Conservation (phyloP, 2,329 filamentous ascomycete genomes). For the Rugonectria rugulosa region DNA sequence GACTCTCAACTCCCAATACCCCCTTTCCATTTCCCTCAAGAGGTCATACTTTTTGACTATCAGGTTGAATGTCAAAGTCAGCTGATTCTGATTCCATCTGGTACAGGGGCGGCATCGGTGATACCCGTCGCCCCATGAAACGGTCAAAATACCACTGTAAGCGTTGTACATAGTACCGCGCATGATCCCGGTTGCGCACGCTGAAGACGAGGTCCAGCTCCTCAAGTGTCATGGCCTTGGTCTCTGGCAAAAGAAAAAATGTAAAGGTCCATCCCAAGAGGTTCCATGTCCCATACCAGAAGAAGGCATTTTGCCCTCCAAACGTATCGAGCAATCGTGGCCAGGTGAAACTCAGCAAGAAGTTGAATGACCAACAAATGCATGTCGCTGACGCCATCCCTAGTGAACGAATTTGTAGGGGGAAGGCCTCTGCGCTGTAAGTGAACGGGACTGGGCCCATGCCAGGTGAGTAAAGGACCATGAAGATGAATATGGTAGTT, state of each 20-base stretch:
- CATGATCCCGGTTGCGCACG: slow-evolving; percentile 51
- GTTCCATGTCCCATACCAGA: slow-evolving; percentile 57
- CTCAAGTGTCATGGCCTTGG: slow-evolving; percentile 58
- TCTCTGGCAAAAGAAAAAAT: slow-evolving; percentile 59
- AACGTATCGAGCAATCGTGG: slow-evolving; percentile 40
- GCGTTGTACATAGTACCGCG: slow-evolving; percentile 44
- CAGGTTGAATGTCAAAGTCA: slow-evolving; percentile 51
- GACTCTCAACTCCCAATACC: too few species aligned
- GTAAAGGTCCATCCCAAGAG: slow-evolving; percentile 54
- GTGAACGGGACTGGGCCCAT: slow-evolving; percentile 48
- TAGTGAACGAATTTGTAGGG: slow-evolving; percentile 45
- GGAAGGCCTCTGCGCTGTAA: slow-evolving; percentile 48
- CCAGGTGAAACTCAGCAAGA: slow-evolving; percentile 44
- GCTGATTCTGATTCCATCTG: slow-evolving; percentile 20
- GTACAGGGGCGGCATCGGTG: slow-evolving; percentile 27
- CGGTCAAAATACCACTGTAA: slow-evolving; percentile 22
- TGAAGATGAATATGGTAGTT: slow-evolving; percentile 46
- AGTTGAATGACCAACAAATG: slow-evolving; percentile 47
- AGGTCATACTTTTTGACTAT: slow-evolving; percentile 27
- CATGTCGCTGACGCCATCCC: slow-evolving; percentile 49
- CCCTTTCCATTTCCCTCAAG: neutral
- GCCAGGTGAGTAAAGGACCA: slow-evolving; percentile 46
- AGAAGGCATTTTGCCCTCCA: slow-evolving; percentile 43
- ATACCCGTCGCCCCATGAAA: slow-evolving; percentile 8
- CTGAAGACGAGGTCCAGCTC: slow-evolving; percentile 59